These are phyloP conservation scores for Termitomyces sp. DNA, from an alignment of 1,284 basidiomycete species.

Conservation along the genomic window DNA sequence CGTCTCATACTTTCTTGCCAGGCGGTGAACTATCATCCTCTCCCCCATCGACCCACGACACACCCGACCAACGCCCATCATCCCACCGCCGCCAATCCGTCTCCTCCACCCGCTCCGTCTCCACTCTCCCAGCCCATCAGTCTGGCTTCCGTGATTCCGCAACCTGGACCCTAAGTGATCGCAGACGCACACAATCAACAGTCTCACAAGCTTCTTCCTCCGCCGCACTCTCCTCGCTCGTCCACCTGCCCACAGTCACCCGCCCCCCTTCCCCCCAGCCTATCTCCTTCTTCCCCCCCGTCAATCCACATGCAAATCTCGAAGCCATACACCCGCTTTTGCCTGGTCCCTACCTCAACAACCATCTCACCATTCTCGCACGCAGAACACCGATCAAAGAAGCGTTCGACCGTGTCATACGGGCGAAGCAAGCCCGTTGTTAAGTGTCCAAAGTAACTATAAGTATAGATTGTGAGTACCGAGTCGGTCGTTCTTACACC, in stretches of 20 bases:
- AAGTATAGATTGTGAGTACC: not conserved
- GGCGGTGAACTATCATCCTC: conserved; percentile 32
- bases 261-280: conserved; percentile 50
- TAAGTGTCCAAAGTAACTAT: not conserved
- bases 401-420: conserved; percentile 60
- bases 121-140: conserved; percentile 52
- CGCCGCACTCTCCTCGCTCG: conserved; percentile 61
- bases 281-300: conserved; percentile 49
- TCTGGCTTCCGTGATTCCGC: conserved; percentile 25
- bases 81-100: conserved; percentile 51
- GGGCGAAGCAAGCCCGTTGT: conserved; percentile 39
- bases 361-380: conserved; percentile 61
- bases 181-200: conserved; percentile 60
- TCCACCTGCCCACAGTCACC: conserved; percentile 48
- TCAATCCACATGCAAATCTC: conserved; percentile 43
- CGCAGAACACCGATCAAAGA: conserved; percentile 62
- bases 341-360: conserved; percentile 61
- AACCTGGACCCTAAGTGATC: conserved; percentile 37
- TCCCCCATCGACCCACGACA: conserved; percentile 26
- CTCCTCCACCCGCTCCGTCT: conserved; percentile 58
- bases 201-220: conserved; percentile 57
- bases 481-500: not conserved
- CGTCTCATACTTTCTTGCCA: conserved; percentile 29
- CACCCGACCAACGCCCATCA: conserved; percentile 15
- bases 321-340: conserved; percentile 63